Base-by-base conservation (phyloP, 169 alveolate species). In the Toxoplasma gondii region DNA sequence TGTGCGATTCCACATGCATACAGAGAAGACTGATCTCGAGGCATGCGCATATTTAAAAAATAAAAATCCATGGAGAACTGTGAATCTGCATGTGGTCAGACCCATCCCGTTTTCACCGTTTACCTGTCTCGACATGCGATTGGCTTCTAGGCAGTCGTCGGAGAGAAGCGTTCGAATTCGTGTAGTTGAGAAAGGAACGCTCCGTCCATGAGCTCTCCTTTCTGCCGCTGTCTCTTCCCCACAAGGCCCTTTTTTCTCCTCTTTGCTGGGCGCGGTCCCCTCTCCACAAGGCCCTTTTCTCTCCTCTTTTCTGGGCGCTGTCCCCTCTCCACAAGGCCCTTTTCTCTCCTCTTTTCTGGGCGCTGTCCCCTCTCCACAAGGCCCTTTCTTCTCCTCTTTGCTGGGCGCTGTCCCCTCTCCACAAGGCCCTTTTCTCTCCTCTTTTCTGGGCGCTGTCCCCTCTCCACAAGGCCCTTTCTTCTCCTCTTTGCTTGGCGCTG, bases 111-210 rank as follows among this genome's bases (percentile, higher is more conserved):
- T n/a, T n/a, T n/a, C n/a, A n/a, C n/a, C n/a, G n/a, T n/a, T n/a
- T 49, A 82, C 90, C 53, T 82, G 90, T 82, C 67, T 43, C 19
- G n/a, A 17, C 90, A 82, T 82, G 38, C 43, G 86, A n/a, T 78
- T 78, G 86, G 86, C 86, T n/a, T 78, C 86, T n/a, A 78, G 45
- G 86, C 86, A 78, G 45, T 78, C 86, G n/a, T 78, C 86, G 31
- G 86, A 78, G 31, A 78, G 86, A 10, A 78, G 86, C 39, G 86
- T 78, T 16, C 86, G 86, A 16, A 78, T 78, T 17, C 86, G 86
- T 27, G 86, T 78, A 10, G 86, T 38, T 19, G 86, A n/a, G 86
- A n/a, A 19, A 17, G 86, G n/a, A 16, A 16, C n/a, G 74, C 74
- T 31, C n/a, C 74, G 24, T 16, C 74, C 34, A 64, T 64, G 4